Evolutionary conservation across 2,329 filamentous ascomycete genomes (phyloP).

Genomic region (Colletotrichum tofieldiae): DNA sequence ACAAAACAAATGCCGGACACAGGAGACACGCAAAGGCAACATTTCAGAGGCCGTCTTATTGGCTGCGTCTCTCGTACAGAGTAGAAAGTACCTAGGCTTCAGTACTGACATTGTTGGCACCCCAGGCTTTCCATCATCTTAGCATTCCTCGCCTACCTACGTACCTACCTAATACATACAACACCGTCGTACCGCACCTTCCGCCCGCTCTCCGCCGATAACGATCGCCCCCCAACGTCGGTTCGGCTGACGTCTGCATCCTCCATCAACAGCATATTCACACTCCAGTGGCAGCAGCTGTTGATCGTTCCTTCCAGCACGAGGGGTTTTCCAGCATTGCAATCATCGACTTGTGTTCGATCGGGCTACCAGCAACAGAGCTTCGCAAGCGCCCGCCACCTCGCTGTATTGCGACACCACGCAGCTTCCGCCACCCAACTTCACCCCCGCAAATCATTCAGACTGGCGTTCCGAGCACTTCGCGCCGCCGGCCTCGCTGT

Average conservation of each 20-base stretch:
- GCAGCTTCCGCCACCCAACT: conserved; percentile 4
- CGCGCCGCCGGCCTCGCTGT: conserved; percentile 69
- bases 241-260: conserved; percentile 29
- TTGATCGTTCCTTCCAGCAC: background rate
- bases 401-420: background rate
- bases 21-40: conserved; percentile 1
- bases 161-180: conserved; percentile 13
- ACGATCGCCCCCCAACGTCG: conserved; percentile 16
- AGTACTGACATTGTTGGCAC: conserved; percentile 11
- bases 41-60: background rate
- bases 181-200: conserved; percentile 23
- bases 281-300: background rate
- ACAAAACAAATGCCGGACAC: conserved; percentile 3
- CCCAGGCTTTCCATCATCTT: conserved; percentile 17
- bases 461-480: conserved; percentile 70
- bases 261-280: conserved; percentile 20
- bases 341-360: too few species aligned
- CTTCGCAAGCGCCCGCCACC: conserved; percentile 7
- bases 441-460: conserved; percentile 51
- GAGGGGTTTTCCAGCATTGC: background rate
- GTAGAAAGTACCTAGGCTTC: background rate
- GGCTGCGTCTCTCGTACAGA: background rate
- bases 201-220: conserved; percentile 36
- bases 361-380: background rate
- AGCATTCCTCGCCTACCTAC: background rate